Evolutionary conservation across 1,284 basidiomycete genomes (phyloP), one percentile per base, ranked within the genome.

Genomic region (Grifola frondosa): DNA sequence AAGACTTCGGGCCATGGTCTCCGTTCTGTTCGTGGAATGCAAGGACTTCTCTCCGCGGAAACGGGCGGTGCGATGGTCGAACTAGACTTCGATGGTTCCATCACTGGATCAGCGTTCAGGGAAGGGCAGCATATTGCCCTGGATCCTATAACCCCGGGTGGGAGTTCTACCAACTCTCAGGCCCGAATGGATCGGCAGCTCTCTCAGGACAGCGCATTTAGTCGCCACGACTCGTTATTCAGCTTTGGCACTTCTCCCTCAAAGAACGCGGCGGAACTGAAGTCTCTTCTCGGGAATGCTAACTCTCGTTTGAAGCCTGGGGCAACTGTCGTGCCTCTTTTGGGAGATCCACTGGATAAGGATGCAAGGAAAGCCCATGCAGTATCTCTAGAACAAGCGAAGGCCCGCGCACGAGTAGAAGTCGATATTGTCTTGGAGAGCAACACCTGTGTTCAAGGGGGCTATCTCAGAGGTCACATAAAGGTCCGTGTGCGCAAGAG

Each of bases 351-450:
- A 30, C 37, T 34, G n/a, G 54, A 54, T 25, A 59, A 61, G 25
- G 49, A 41, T 4, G 30, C 43, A 12, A 37, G 40, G 3, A 35
- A 43, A 19, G 33, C 34, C 12, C 48, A 57, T 16, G 35, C 58
- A 6, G 66, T 79, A 4, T 57, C 64, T 40, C 60, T 87, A 44
- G 79, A 91, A 68, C 79, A 85, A 64, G 78, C 80, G 35, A 78
- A 86, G 70, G 55, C 72, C 10, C 73, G 73, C 22, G 82, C 91
- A 3, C 81, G 91, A 22, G 88, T 97, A 1, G 87, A 91, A 58
- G 73, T 97, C 6, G 91, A 97, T 54, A 78, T 97, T 19, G 68
- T 84, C 6, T 74, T 95, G 30, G 84, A 92, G 52, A 83, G 80
- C 48, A 78, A 91, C 50, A 74, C 81, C 5, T 84, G 83, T 45